These are phyloP conservation scores for Macaranga tanarius DNA, from an alignment of 441 rosid species.

Conservation along the genomic window DNA sequence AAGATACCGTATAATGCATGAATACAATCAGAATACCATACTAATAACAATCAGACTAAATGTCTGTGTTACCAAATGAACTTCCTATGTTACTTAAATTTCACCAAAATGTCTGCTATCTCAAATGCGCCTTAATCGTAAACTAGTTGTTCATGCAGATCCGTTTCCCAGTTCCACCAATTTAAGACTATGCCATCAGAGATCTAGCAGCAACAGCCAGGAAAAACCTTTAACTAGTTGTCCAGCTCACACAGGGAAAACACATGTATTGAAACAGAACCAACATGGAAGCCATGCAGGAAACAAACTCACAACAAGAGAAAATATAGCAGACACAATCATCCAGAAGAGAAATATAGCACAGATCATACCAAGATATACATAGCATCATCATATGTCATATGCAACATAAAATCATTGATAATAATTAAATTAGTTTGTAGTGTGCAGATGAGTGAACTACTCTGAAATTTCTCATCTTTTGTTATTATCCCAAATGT, in stretches of 20 bases:
- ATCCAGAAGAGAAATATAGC: not conserved
- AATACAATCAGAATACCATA: not conserved
- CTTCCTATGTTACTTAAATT: not conserved
- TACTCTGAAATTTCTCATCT: slow-evolving; percentile 63
- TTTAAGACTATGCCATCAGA: not conserved
- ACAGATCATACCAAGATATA: not conserved
- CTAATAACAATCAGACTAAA: not conserved
- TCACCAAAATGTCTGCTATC: not conserved
- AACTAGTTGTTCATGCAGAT: not conserved
- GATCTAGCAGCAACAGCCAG: not conserved
- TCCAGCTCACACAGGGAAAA: not conserved
- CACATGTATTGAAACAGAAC: not conserved
- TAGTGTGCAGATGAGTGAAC: slow-evolving; percentile 6
- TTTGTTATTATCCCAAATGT: slow-evolving; percentile 75
- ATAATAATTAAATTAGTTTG: not conserved
- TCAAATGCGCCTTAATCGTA: not conserved
- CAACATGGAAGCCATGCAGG: not conserved
- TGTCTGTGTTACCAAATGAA: not conserved
- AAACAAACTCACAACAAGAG: not conserved
- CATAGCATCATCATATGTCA: not conserved
- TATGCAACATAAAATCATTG: not conserved
- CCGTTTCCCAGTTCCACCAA: not conserved
- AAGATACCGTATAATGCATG: not conserved
- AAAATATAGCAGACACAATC: not conserved
- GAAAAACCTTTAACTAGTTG: not conserved